A percentile compares a stretch with the other conserved stretches of the same genome.
phyloP scores from a whole-genome alignment of 768 basidiomycete genomes.

The Suillus subluteus region DNA sequence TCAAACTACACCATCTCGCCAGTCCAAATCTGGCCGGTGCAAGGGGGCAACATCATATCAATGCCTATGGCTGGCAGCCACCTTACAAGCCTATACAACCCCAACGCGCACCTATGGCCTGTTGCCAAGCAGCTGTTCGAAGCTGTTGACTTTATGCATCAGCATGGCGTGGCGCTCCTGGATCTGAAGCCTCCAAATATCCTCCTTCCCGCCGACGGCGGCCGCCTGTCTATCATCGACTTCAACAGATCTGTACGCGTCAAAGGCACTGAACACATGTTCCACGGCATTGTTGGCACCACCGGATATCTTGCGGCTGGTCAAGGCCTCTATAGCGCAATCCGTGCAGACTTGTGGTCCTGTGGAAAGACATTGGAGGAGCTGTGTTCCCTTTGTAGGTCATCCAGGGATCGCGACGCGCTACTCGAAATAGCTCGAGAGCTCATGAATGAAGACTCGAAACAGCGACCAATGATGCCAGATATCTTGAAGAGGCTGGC shows the following conservation, averaged over 20 bases:
- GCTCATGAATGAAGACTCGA: neutral
- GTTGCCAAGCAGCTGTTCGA: slow-evolving; percentile 11
- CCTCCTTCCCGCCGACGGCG: slow-evolving; percentile 8
- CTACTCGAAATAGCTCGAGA: neutral
- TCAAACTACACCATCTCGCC: slow-evolving; percentile 18
- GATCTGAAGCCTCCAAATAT: slow-evolving; percentile 22
- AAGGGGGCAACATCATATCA: neutral
- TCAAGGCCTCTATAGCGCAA: neutral
- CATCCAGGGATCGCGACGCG: neutral
- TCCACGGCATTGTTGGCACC: neutral
- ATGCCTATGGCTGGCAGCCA: neutral
- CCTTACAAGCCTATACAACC: neutral
- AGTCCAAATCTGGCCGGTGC: slow-evolving; percentile 7
- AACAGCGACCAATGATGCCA: neutral
- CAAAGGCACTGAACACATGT: neutral
- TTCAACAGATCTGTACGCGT: slow-evolving; percentile 7
- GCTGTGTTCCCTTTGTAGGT: neutral
- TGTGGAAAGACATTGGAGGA: slow-evolving; percentile 7
- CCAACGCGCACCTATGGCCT: neutral
- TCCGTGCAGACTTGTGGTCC: slow-evolving; percentile 3
- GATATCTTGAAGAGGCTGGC: neutral
- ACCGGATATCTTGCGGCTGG: neutral
- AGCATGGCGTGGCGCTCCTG: slow-evolving; percentile 20
- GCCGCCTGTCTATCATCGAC: slow-evolving; percentile 10
- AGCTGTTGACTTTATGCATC: slow-evolving; percentile 22